These are phyloP conservation scores for Pelargonium myrrhifolium DNA, from an alignment of 441 rosid species.

Conservation along the genomic window DNA sequence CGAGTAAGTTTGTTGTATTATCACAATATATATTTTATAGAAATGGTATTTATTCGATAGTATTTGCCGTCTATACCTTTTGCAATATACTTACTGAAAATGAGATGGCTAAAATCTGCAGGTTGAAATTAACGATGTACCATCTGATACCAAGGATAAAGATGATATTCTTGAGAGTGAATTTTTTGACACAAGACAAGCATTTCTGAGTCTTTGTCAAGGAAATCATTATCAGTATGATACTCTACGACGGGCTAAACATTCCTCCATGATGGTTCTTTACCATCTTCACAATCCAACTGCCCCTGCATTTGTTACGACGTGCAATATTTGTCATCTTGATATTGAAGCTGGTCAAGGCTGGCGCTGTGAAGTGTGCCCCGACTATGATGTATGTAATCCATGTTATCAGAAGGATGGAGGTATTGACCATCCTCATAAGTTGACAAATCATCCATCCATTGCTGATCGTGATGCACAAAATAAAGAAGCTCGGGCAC, in stretches of 20 bases:
- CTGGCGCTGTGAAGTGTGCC: slow-evolving; percentile 98
- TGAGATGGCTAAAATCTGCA: slow-evolving; percentile 28
- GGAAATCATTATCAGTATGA: slow-evolving; percentile 99
- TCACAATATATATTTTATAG: background rate
- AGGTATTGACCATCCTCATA: slow-evolving; percentile 95
- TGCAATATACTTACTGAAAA: slow-evolving; percentile 12
- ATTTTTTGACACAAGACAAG: slow-evolving; percentile 98
- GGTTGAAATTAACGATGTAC: slow-evolving; percentile 70
- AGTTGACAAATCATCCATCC: slow-evolving; percentile 92
- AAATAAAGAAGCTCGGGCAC: slow-evolving; percentile 92
- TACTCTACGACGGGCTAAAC: slow-evolving; percentile 94
- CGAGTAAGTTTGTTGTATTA: slow-evolving; percentile 45
- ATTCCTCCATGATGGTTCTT: slow-evolving; percentile 99
- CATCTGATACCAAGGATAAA: slow-evolving; percentile 78
- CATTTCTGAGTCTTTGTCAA: slow-evolving; percentile 98
- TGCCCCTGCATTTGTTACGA: slow-evolving; percentile 94
- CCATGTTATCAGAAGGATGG: slow-evolving; percentile 81
- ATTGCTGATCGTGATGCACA: slow-evolving; percentile 94
- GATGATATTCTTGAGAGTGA: slow-evolving; percentile 99
- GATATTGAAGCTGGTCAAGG: slow-evolving; percentile 99
- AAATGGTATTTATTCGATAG: background rate
- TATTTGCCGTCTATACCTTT: background rate
- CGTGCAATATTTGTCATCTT: slow-evolving; percentile 79
- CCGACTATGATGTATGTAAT: slow-evolving; percentile 95
- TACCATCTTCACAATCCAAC: slow-evolving; percentile 99